Base-by-base conservation (phyloP, 2,329 filamentous ascomycete genomes). In the Coniochaeta sp. region DNA sequence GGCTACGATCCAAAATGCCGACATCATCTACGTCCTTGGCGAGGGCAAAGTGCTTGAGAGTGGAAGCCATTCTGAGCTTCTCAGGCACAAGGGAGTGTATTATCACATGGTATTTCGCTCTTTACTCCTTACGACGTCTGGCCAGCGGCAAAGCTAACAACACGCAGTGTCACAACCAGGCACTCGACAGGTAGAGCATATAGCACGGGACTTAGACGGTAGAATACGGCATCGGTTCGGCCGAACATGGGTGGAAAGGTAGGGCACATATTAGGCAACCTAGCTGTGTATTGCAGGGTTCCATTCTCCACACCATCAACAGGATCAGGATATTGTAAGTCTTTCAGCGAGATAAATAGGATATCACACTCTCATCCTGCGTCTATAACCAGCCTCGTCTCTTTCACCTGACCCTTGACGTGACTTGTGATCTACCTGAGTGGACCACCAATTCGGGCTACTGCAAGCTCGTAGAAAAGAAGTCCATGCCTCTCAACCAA, bases 11-110 rank as follows among this genome's bases (percentile, higher is more conserved):
- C 89, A 90, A 71, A 88, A 92, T 65, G 89, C 89, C 1, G 87
- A 93, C 70, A 76, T 87, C n/a, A 93, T 93, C 47, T 91, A 90
- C 66, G 89, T 93, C 0, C 83, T 95, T 56, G 88, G 89, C 12
- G 81, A 86, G 62, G 85, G 87, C 26, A 81, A 77, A 64, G 74
- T 85, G 50, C 67, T 85, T 12, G 82, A 85, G 69, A 73, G 79
- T 68, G 82, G 82, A 12, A 83, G 68, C 19, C 82, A 85, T 62
- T 61, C 61, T 1, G 82, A 84, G 66, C 65, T 85, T 61, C 62
- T 85, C 62, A 77, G 72, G 69, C 75, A 76, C 72, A 78, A 70
- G 66, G 82, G 82, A 1, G 76, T 82, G 6, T 85, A 85, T 62
- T 84, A 80, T 78, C 75, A 81, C 60, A 84, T 85, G 82, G 82